Conservation (phyloP, 2,329 filamentous ascomycete species). For the Annulohypoxylon truncatum region DNA sequence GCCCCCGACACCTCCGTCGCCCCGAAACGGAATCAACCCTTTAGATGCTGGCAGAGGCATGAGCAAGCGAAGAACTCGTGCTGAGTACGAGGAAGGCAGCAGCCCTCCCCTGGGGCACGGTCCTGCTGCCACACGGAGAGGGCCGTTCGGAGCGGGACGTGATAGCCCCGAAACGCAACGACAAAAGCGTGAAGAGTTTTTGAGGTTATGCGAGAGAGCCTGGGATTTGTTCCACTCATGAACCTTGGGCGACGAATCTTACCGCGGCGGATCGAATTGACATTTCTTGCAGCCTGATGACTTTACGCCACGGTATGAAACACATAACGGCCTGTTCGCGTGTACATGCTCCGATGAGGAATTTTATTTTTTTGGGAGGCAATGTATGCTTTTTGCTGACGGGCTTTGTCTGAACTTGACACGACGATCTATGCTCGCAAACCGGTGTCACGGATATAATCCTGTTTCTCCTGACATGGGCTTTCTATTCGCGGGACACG, state of each 20-base stretch:
- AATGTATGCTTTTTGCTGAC: conserved; percentile 31
- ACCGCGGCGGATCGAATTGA: conserved; percentile 27
- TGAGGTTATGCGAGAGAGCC: conserved; percentile 85
- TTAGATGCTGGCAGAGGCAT: conserved; percentile 67
- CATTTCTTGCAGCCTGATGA: conserved; percentile 36
- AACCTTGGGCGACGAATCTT: conserved; percentile 42
- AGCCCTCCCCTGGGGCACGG: conserved; percentile 84
- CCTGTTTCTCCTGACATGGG: conserved; percentile 22
- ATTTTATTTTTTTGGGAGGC: conserved; percentile 29
- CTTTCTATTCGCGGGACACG: conserved; percentile 3
- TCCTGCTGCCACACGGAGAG: conserved; percentile 68
- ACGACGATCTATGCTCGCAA: conserved; percentile 20
- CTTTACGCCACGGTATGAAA: conserved; percentile 38
- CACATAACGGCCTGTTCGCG: conserved; percentile 32
- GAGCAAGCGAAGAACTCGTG: conserved; percentile 79
- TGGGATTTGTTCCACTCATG: conserved; percentile 98
- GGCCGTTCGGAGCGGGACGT: conserved; percentile 82
- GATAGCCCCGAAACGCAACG: conserved; percentile 85
- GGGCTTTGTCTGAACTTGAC: conserved; percentile 13
- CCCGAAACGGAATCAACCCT: conserved; percentile 64
- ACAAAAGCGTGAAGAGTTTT: conserved; percentile 92
- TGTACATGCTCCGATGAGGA: conserved; percentile 35
- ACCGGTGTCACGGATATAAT: conserved; percentile 25
- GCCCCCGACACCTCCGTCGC: conserved; percentile 90
- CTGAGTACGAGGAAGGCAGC: conserved; percentile 93